phyloP scores from a whole-genome alignment of 2,329 filamentous ascomycete genomes.

The Paraconiothyrium brasiliense region DNA sequence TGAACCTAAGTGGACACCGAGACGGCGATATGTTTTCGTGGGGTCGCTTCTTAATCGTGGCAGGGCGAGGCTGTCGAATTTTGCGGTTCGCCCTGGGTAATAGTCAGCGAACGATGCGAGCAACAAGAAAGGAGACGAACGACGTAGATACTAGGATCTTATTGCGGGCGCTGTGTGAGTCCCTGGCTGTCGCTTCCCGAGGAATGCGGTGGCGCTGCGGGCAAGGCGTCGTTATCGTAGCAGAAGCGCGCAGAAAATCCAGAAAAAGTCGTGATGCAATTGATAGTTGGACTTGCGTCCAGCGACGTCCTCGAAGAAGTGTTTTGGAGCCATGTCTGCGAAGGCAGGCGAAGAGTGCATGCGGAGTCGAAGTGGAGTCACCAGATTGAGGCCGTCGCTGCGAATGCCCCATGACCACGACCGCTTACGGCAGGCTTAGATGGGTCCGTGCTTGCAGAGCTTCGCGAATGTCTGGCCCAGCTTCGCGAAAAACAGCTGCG shows the following conservation, averaged over 20 bases:
- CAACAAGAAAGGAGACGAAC: background rate
- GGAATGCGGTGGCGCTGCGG: background rate
- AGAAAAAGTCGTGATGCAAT: no score
- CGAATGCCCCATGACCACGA: conserved; percentile 11
- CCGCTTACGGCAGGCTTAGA: background rate
- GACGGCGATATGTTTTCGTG: background rate
- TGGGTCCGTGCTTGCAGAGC: conserved; percentile 10
- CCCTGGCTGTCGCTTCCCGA: conserved; percentile 6
- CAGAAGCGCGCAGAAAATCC: background rate
- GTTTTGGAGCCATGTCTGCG: background rate
- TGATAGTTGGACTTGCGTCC: background rate
- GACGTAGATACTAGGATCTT: background rate
- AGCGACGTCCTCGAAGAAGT: background rate
- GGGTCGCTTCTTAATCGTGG: background rate
- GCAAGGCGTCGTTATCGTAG: background rate
- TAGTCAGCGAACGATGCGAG: background rate
- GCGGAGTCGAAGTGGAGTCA: conserved; percentile 14
- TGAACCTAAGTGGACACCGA: background rate
- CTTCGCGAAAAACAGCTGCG: conserved; percentile 14
- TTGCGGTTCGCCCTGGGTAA: no score
- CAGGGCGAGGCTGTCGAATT: background rate
- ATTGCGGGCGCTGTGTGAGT: background rate
- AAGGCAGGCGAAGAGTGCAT: conserved; percentile 3
- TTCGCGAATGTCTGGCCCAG: conserved; percentile 11
- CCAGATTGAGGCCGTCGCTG: conserved; percentile 2